Evolutionary conservation across 2,329 filamentous ascomycete genomes (phyloP), one percentile per base, ranked within the genome.

Genomic region (Xylariales sp.): DNA sequence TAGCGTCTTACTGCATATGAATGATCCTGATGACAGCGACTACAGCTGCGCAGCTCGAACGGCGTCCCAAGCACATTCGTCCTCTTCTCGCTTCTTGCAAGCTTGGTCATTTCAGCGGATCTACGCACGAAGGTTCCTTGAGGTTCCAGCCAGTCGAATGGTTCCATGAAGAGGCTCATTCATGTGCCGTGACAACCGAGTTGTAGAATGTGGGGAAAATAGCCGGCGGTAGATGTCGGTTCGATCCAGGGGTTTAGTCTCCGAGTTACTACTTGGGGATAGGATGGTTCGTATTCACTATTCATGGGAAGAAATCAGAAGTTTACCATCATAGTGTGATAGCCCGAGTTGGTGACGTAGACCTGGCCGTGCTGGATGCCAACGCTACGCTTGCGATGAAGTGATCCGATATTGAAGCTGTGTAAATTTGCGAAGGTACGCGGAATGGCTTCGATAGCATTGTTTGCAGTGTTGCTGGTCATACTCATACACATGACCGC

Each of bases 401-500:
- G 7, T n/a, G 24, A 27, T n/a, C 24, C n/a, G 8, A 27, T n/a
- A 27, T 8, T 8, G 24, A n/a, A n/a, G n/a, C n/a, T n/a, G n/a
- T n/a, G n/a, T n/a, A n/a, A n/a, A n/a, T n/a, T n/a, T 27, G n/a
- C 24, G 24, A 27, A 27, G 7, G 24, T n/a, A 8, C 8, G 7
- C 24, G n/a, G 8, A 27, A 27, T 27, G 24, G n/a, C n/a, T n/a
- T 8, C n/a, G 7, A 27, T 8, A 8, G 8, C n/a, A 27, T 8
- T 27, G 24, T 27, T 27, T 8, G 24, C 24, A 8, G 24, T n/a
- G 24, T 27, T 27, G 7, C 24, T 27, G 24, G 24, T 27, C 8
- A 8, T 27, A 8, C 8, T 27, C n/a, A 8, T 8, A 27, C 35
- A 11, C 15, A 8, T 22, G 5, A 49, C 40, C 19, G 38, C 40